Evolutionary conservation across 2,329 filamentous ascomycete species (phyloP).

Genomic region (Escovopsis sp.): DNA sequence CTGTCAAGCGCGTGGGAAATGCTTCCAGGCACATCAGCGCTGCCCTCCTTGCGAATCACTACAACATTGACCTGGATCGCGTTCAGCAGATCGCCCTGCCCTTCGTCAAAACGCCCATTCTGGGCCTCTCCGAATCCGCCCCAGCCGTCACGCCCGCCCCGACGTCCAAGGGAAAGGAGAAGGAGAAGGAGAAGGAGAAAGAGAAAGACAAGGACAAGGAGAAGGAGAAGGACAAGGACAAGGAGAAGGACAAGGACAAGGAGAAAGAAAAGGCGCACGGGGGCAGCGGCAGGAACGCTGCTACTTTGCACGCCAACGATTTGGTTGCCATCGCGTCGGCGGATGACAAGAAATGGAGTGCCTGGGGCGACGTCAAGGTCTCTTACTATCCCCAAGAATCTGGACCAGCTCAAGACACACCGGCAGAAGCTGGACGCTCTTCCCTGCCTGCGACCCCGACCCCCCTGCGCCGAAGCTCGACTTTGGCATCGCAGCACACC

Average conservation of each 20-base stretch:
- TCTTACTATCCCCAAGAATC: constrained; percentile 53
- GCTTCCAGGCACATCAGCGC: constrained; percentile 53
- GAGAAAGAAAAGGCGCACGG: constrained; percentile 53
- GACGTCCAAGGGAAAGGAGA: constrained; percentile 64
- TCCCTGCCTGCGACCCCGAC: constrained; percentile 57
- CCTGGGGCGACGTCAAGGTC: constrained; percentile 69
- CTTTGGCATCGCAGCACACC: constrained; percentile 30
- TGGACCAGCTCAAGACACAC: constrained; percentile 9
- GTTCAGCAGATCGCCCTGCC: constrained; percentile 72
- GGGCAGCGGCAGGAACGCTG: constrained; percentile 31
- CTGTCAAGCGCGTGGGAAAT: constrained; percentile 61
- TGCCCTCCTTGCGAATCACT: constrained; percentile 71
- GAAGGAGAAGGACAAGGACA: too few relatives aligned
- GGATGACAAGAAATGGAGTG: constrained; percentile 46
- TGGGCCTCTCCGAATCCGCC: constrained; percentile 36
- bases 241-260: constrained; percentile 29
- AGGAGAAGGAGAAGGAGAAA: constrained; percentile 15
- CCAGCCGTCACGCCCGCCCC: constrained; percentile 40
- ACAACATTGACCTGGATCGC: constrained; percentile 62
- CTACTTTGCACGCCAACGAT: constrained; percentile 66
- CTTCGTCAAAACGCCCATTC: constrained; percentile 57
- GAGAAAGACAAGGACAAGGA: too few relatives aligned
- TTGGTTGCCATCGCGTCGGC: constrained; percentile 59
- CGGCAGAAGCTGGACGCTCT: constrained; percentile 18
- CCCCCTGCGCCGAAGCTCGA: constrained; percentile 55